Base-by-base conservation (phyloP, 2,329 filamentous ascomycete genomes). In the Cordyceps cicadae region DNA sequence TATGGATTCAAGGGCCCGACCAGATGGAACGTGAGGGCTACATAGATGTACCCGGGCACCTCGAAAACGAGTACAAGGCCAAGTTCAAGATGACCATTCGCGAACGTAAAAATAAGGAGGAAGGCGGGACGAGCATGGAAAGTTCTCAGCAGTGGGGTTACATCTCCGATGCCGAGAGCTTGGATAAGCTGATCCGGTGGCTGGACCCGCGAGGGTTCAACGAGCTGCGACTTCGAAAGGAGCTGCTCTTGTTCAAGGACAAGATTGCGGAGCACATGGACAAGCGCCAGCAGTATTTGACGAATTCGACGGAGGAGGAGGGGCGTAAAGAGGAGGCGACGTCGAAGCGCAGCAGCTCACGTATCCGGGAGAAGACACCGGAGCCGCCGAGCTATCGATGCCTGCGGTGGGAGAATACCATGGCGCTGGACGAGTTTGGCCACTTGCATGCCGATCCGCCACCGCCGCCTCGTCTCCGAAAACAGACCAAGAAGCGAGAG, bases 1-100 rank as follows among this genome's bases (percentile, higher is more conserved):
- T 99, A 61, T 99, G 94, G 94, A 87, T 99, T 15, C 94, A 99
- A 74, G 94, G 94, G 0, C 94, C 94, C 0, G 91, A 96, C 70
- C 87, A 93, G 61, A 83, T 96, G 70, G 92, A 96, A 73, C 84
- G 89, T 3, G 82, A 89, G 66, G 92, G 92, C 6, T 96, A 93
- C 70, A 90, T 96, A 66, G 90, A 97, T 64, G 79, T 94, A 65
- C 77, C 82, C 0, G 77, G 84, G 7, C 87, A 90, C 19, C 81
- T 87, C 63, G 84, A 91, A 71, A 82, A 87, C 61, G 86, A 90
- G 69, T 96, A 97, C 72, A 82, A 84, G 69, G 81, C 82, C 62
- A 84, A 86, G 65, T 94, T 94, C 74, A 82, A 87, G 65, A 88
- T 92, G 77, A 96, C 89, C 1, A 86, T 96, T 1, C 85, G 87